Evolutionary conservation across 441 rosid genomes (phyloP), one percentile per base, ranked within the genome.

Genomic region (Kokia cookei): DNA sequence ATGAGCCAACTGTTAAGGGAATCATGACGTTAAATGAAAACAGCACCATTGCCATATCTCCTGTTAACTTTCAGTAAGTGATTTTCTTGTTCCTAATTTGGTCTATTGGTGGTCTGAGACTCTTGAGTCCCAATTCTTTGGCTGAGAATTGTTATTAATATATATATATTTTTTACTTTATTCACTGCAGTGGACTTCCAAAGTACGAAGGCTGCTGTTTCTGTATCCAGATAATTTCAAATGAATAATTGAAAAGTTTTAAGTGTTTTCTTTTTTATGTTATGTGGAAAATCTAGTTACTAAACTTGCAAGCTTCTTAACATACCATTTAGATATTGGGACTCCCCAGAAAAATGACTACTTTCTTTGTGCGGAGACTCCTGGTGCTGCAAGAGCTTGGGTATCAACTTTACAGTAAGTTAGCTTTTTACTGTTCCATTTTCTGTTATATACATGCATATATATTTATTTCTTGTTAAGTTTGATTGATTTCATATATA

Each of bases 321-420:
- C 84, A 50, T 59, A 62, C 72, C 64, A 37, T 63, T 3, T 84
- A 96, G 99, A 96, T 83, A 93, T 96, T 73, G 92, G 97, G 73
- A 96, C 99, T 10, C 98, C 98, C 19, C 90, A 90, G 84, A 93
- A 86, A 83, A 91, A 87, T 75, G 99, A 93, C 74, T 96, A 93
- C 82, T 96, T 93, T 80, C 88, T 96, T 37, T 96, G 98, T 84
- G 94, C 97, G 19, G 99, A 96, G 80, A 93, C 99, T 79, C 92
- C 99, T 75, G 93, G 92, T 76, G 98, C 99, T 17, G 91, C 97
- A 77, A 90, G 87, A 81, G 99, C 99, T 59, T 96, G 97, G 98
- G 99, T 96, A 29, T 82, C 94, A 71, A 96, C 99, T 54, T 85
- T 96, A 75, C 92, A 88, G 99, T 96, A 89, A 88, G 97, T 65